Conservation (phyloP, 305 asterid genomes). For the Stenogyne calaminthoides region DNA sequence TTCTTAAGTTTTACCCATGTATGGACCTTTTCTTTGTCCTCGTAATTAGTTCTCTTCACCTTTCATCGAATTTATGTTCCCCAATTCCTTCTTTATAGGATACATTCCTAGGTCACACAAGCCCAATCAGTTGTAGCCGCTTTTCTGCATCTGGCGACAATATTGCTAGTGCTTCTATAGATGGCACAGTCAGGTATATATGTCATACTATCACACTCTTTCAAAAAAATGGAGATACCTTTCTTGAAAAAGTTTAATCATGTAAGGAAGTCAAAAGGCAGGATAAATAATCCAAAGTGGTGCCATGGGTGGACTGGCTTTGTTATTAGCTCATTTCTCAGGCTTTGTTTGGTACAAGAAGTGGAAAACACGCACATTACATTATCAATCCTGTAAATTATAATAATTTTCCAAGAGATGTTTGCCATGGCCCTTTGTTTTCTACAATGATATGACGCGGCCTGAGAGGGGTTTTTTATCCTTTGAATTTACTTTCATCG, state of each 20-base stretch:
- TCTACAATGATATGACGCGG: background rate
- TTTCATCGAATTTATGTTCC: slow-evolving; percentile 20
- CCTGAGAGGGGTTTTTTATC: background rate
- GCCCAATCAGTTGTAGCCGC: slow-evolving; percentile 90
- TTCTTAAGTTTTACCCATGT: slow-evolving; percentile 6
- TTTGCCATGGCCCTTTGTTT: background rate
- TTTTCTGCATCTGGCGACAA: slow-evolving; percentile 96
- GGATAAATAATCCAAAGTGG: slow-evolving; percentile 16
- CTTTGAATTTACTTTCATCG: background rate
- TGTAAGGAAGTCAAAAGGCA: background rate
- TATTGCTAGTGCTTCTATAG: slow-evolving; percentile 95
- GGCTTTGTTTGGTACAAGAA: background rate
- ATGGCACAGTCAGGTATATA: slow-evolving; percentile 94
- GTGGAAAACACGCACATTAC: background rate
- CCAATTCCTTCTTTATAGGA: slow-evolving; percentile 53
- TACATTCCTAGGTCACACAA: slow-evolving; percentile 95
- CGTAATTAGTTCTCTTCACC: background rate
- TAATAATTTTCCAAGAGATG: background rate
- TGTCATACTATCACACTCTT: slow-evolving; percentile 8
- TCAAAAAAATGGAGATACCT: slow-evolving; percentile 18
- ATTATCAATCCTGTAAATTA: background rate
- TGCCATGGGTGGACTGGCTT: background rate
- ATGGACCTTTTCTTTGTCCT: slow-evolving; percentile 20
- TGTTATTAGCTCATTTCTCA: slow-evolving; percentile 5
- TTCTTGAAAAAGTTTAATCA: slow-evolving; percentile 7